A percentile compares a stretch with the other conserved stretches of the same genome.
phyloP scores from a whole-genome alignment of 1,284 basidiomycete species.

The Dichomitus squalens region DNA sequence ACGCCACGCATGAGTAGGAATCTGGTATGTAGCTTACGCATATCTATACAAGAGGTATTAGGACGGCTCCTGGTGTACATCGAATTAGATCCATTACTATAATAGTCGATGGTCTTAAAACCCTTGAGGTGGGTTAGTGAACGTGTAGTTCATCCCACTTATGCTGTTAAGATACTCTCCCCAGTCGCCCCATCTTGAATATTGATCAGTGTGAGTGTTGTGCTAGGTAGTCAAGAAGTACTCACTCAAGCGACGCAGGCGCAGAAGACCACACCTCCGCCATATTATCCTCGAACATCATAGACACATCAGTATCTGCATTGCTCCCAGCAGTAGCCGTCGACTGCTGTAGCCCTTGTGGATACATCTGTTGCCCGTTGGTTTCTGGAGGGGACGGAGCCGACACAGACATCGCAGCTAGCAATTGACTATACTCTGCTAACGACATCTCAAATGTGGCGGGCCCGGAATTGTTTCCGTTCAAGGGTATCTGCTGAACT shows the following conservation, averaged over 20 bases:
- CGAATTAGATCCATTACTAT: too few relatives aligned
- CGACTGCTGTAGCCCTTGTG: background rate
- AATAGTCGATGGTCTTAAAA: too few relatives aligned
- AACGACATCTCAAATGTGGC: background rate
- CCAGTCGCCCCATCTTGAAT: too few relatives aligned
- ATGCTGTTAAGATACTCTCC: too few relatives aligned
- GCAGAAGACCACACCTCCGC: conserved; percentile 12
- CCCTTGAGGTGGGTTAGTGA: too few relatives aligned
- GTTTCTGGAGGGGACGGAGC: background rate
- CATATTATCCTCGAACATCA: conserved; percentile 11
- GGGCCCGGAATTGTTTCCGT: background rate
- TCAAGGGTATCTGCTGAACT: background rate
- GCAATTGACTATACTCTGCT: conserved; percentile 5
- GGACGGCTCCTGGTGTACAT: too few relatives aligned
- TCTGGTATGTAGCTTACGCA: too few relatives aligned
- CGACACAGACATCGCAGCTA: conserved; percentile 3
- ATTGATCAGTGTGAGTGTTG: too few relatives aligned
- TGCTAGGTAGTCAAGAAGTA: background rate
- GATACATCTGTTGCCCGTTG: background rate
- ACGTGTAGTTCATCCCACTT: too few relatives aligned
- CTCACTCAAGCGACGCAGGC: conserved; percentile 9
- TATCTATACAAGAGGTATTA: too few relatives aligned
- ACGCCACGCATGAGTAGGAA: too few relatives aligned
- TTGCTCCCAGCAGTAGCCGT: background rate
- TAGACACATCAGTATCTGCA: background rate